These are phyloP conservation scores for Pseudozyma sp. DNA, from an alignment of 1,284 basidiomycete species.

Conservation along the genomic window DNA sequence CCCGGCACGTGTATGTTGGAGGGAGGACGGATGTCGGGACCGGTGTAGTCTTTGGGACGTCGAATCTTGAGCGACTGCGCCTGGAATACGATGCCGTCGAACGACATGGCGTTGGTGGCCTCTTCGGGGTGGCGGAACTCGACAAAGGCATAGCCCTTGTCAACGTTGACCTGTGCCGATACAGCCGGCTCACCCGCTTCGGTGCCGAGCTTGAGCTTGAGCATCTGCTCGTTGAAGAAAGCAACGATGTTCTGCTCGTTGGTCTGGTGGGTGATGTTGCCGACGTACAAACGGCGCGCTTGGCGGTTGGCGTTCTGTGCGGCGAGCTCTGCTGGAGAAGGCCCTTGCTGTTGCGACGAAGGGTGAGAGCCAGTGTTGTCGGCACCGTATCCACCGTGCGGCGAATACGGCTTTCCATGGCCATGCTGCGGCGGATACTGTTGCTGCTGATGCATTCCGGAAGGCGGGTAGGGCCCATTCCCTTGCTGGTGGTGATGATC, in stretches of 20 bases:
- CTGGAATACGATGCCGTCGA: constrained; percentile 95
- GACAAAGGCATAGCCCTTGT: constrained; percentile 93
- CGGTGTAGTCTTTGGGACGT: constrained; percentile 92
- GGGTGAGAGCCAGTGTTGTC: constrained; percentile 11
- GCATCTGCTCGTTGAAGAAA: constrained; percentile 96
- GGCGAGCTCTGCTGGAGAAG: constrained; percentile 26
- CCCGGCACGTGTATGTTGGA: constrained; percentile 83
- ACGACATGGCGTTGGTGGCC: constrained; percentile 93
- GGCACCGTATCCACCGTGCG: constrained; percentile 10
- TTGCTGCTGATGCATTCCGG: constrained; percentile 12
- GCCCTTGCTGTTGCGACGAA: constrained; percentile 13
- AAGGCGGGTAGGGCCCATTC: constrained; percentile 8
- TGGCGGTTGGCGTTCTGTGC: constrained; percentile 73
- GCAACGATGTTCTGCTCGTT: constrained; percentile 88
- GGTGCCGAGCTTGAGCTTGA: constrained; percentile 77
- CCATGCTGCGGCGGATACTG: constrained; percentile 20
- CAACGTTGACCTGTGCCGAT: constrained; percentile 92
- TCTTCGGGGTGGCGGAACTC: constrained; percentile 97
- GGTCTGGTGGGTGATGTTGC: constrained; percentile 90
- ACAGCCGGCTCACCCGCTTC: constrained; percentile 79
- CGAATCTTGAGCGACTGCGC: constrained; percentile 92
- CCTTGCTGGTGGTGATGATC: constrained; percentile 7
- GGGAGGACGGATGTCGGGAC: constrained; percentile 73
- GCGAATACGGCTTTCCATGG: constrained; percentile 13
- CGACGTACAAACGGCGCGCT: constrained; percentile 92